Conservation (phyloP, 2,329 filamentous ascomycete species). For the Emmonsiellopsis sp. region DNA sequence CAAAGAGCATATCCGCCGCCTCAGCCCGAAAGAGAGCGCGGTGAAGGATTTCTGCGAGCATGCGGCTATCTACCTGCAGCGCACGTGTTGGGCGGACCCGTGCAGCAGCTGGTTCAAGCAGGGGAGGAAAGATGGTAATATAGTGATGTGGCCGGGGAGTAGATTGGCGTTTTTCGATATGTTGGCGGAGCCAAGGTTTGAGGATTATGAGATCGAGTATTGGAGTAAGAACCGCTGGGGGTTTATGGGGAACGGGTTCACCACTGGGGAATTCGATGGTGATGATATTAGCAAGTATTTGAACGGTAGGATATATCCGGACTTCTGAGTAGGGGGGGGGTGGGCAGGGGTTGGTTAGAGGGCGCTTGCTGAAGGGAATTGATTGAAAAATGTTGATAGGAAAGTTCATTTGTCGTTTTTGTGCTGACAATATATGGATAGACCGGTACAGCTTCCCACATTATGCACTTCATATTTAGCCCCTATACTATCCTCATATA, state of each 20-base stretch:
- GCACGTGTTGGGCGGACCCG: conserved; percentile 9
- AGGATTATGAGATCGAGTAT: conserved; percentile 13
- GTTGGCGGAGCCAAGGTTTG: conserved; percentile 9
- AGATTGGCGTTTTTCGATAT: conserved; percentile 13
- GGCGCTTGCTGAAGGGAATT: too few species aligned
- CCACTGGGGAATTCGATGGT: conserved; percentile 7
- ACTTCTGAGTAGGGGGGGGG: neutral
- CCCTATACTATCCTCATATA: too few species aligned
- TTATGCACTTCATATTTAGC: too few species aligned
- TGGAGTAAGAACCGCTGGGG: conserved; percentile 13
- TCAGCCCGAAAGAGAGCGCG: conserved; percentile 9
- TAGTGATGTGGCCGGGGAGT: conserved; percentile 17
- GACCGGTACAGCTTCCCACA: too few species aligned
- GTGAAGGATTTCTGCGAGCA: conserved; percentile 10
- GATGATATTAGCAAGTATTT: conserved; percentile 10
- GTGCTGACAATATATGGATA: too few species aligned
- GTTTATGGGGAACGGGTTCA: conserved; percentile 12
- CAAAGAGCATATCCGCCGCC: conserved; percentile 10
- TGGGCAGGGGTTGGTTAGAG: neutral
- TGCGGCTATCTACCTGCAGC: conserved; percentile 8
- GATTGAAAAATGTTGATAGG: too few species aligned
- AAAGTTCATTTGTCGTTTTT: too few species aligned
- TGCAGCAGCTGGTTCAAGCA: conserved; percentile 16
- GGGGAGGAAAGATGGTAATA: conserved; percentile 14
- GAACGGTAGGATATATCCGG: conserved; percentile 10